A percentile compares a stretch with the other conserved stretches of the same genome.
Evolutionary conservation across 1,284 basidiomycete genomes (phyloP).

Genomic region (Meira miltonrushii): DNA sequence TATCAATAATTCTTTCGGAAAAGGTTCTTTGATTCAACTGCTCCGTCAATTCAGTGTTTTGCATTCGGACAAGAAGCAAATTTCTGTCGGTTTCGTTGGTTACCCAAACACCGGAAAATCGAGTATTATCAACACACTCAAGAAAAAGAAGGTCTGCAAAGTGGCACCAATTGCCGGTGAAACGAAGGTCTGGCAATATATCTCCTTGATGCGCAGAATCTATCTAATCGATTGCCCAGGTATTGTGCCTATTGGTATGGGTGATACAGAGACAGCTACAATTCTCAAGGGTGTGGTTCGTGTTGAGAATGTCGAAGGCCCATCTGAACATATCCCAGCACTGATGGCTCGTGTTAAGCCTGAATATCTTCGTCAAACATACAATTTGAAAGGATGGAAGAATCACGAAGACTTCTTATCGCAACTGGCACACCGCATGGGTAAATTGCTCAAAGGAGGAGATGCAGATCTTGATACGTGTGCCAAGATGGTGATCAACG

Average conservation of each 20-base stretch:
- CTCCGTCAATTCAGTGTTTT: constrained; percentile 93
- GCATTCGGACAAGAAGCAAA: constrained; percentile 98
- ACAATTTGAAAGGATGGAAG: constrained; percentile 60
- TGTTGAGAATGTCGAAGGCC: constrained; percentile 88
- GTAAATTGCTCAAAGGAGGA: constrained; percentile 85
- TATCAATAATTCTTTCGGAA: constrained; percentile 97
- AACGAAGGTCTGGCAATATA: constrained; percentile 99
- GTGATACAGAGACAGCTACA: constrained; percentile 84
- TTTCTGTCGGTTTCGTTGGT: constrained; percentile 94
- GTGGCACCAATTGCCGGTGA: constrained; percentile 97
- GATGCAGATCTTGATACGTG: constrained; percentile 89
- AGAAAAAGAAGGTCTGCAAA: constrained; percentile 94
- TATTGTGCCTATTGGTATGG: constrained; percentile 84
- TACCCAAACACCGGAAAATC: constrained; percentile 99
- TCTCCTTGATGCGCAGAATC: constrained; percentile 88
- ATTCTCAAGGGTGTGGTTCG: constrained; percentile 96
- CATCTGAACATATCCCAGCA: constrained; percentile 85
- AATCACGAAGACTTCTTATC: constrained; percentile 69
- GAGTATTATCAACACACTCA: constrained; percentile 95
- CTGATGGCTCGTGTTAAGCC: constrained; percentile 85
- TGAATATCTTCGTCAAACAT: constrained; percentile 86
- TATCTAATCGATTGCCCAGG: constrained; percentile 99
- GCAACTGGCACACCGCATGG: constrained; percentile 80
- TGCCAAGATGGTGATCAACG: constrained; percentile 89
- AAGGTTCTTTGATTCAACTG: constrained; percentile 94